Evolutionary conservation across 208 protist genomes (phyloP).

Genomic region (Acanthamoeba castellanii): DNA sequence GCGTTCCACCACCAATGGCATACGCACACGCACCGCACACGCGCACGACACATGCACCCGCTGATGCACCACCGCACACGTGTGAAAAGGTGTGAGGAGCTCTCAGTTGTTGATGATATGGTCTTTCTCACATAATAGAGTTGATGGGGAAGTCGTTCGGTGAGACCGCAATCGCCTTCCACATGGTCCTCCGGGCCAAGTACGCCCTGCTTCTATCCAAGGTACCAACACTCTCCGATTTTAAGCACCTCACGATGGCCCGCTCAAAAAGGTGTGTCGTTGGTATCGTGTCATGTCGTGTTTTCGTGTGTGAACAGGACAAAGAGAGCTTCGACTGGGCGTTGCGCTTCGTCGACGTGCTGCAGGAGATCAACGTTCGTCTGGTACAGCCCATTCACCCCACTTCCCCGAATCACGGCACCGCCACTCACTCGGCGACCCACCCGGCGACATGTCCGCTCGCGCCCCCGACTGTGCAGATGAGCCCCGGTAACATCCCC

Average conservation of each 20-base stretch:
- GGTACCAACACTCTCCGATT: background rate
- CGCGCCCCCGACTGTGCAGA: background rate
- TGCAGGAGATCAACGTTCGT: slow-evolving; percentile 8
- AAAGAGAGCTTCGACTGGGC: background rate
- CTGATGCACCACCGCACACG: too few species aligned
- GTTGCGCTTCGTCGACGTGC: background rate
- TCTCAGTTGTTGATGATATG: too few species aligned
- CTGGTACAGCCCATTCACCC: background rate
- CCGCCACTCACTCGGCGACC: background rate
- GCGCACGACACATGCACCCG: too few species aligned
- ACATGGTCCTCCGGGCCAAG: background rate
- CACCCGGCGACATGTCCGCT: background rate
- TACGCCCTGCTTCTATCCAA: background rate
- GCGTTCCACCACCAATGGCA: background rate
- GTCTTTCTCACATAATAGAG: background rate
- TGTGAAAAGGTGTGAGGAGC: too few species aligned
- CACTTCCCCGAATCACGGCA: background rate
- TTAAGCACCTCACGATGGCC: background rate
- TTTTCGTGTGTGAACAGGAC: background rate
- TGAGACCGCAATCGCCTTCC: background rate
- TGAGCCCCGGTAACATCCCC: slow-evolving; percentile 5
- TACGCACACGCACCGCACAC: background rate
- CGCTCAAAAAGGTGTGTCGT: background rate
- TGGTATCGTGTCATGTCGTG: too few species aligned
- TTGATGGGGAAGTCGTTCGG: background rate